Percentiles rank a stretch among this genome's conserved stretches.
These are phyloP conservation scores for Diutina rugosa DNA, from an alignment of 1,139 yeast genomes.

Conservation along the genomic window DNA sequence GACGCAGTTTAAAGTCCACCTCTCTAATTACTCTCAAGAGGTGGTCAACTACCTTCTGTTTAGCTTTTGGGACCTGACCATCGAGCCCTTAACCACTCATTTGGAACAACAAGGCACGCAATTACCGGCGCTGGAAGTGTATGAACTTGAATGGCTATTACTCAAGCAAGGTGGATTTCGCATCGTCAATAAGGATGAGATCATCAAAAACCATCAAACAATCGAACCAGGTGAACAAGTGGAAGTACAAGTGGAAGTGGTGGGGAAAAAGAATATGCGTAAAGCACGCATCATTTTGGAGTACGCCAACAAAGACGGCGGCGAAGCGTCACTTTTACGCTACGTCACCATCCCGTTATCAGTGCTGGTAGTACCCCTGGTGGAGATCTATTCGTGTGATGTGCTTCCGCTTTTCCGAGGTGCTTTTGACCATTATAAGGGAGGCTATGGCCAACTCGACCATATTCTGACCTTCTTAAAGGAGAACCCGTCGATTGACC, in stretches of 20 bases:
- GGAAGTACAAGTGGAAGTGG: slow-evolving; percentile 42
- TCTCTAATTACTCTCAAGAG: slow-evolving; percentile 47
- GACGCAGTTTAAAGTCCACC: slow-evolving; percentile 32
- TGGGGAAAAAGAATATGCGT: slow-evolving; percentile 65
- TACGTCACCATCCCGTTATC: slow-evolving; percentile 48
- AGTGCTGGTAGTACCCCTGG: slow-evolving; percentile 56
- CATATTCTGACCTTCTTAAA: slow-evolving; percentile 11
- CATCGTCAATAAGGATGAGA: slow-evolving; percentile 25
- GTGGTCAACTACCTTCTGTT: slow-evolving; percentile 45
- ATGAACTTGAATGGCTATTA: slow-evolving; percentile 65
- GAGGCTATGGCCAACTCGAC: slow-evolving; percentile 8
- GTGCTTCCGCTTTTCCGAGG: slow-evolving; percentile 36
- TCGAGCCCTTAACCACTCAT: slow-evolving; percentile 42
- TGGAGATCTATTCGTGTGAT: slow-evolving; percentile 67
- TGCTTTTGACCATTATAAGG: neutral
- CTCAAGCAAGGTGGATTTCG: slow-evolving; percentile 45
- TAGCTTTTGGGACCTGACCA: slow-evolving; percentile 60
- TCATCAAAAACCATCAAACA: slow-evolving; percentile 16
- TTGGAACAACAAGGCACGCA: slow-evolving; percentile 10
- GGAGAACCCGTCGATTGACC: slow-evolving; percentile 13
- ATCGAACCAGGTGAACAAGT: slow-evolving; percentile 20
- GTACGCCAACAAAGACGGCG: slow-evolving; percentile 33
- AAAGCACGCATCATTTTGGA: slow-evolving; percentile 56
- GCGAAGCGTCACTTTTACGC: neutral
- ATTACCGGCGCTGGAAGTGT: slow-evolving; percentile 46